These are phyloP conservation scores for Zygosaccharomyces sapae DNA, from an alignment of 1,139 yeast genomes.

Conservation along the genomic window DNA sequence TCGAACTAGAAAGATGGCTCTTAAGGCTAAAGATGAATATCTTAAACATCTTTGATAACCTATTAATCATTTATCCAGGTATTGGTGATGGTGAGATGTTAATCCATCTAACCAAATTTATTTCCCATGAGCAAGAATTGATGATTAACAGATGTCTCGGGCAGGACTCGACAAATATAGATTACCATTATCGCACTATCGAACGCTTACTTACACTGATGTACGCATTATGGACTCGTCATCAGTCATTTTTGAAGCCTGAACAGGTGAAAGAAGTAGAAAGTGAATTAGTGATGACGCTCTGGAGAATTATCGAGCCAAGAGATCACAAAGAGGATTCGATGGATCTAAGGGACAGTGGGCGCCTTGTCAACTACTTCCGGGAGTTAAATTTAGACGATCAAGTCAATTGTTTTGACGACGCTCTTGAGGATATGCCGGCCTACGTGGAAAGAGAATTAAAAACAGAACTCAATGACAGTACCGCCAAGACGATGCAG, in stretches of 20 bases:
- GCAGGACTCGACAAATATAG: conserved; percentile 26
- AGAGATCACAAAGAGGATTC: conserved; percentile 14
- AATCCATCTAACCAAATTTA: conserved; percentile 21
- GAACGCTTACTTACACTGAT: conserved; percentile 25
- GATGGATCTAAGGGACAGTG: conserved; percentile 21
- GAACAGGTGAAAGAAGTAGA: conserved; percentile 27
- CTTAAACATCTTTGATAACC: conserved; percentile 26
- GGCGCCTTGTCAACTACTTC: conserved; percentile 25
- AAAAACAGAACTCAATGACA: conserved; percentile 13
- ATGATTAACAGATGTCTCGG: conserved; percentile 25
- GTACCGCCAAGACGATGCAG: conserved; percentile 27
- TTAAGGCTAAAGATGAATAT: conserved; percentile 26
- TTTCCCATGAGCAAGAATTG: conserved; percentile 30
- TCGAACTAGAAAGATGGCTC: conserved; percentile 28
- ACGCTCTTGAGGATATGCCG: conserved; percentile 32
- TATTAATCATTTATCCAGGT: conserved; percentile 21
- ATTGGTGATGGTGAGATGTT: conserved; percentile 26
- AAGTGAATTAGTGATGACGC: conserved; percentile 27
- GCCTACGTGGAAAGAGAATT: conserved; percentile 27
- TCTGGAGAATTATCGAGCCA: conserved; percentile 33
- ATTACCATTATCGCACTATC: conserved; percentile 20
- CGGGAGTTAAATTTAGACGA: conserved; percentile 22
- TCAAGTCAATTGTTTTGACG: conserved; percentile 24
- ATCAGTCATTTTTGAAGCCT: conserved; percentile 17
- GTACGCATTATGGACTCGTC: conserved; percentile 27